Evolutionary conservation across 2,329 filamentous ascomycete genomes (phyloP).

Genomic region (Monosporascus sp.): DNA sequence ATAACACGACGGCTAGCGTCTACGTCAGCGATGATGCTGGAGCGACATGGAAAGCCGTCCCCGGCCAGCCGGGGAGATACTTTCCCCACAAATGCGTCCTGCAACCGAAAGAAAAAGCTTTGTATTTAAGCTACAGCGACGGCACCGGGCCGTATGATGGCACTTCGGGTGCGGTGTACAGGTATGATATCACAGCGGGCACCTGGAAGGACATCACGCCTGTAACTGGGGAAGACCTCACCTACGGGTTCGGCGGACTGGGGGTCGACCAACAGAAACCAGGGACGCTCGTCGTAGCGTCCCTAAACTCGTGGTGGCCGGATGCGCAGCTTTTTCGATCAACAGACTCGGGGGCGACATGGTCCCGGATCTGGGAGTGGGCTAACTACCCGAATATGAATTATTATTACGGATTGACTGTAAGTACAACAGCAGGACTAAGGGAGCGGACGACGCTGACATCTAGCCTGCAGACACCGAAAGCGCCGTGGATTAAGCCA

Average conservation of each 20-base stretch:
- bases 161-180: constrained; percentile 44
- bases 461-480: constrained; percentile 24
- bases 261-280: constrained; percentile 47
- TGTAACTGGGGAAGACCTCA: constrained; percentile 37
- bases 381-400: constrained; percentile 38
- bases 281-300: constrained; percentile 51
- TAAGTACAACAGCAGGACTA: constrained; percentile 9
- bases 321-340: constrained; percentile 52
- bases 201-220: constrained; percentile 54
- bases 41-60: constrained; percentile 44
- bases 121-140: constrained; percentile 51
- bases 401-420: constrained; percentile 40
- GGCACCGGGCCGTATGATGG: constrained; percentile 54
- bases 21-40: constrained; percentile 50
- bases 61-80: constrained; percentile 42
- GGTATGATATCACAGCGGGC: constrained; percentile 43
- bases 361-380: constrained; percentile 50
- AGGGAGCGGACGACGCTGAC: constrained; percentile 2
- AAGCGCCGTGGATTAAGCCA: constrained; percentile 49
- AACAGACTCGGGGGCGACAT: constrained; percentile 47
- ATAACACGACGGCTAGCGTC: constrained; percentile 45
- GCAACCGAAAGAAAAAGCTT: constrained; percentile 42
- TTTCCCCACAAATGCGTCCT: constrained; percentile 51
- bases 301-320: constrained; percentile 54
- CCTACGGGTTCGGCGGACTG: constrained; percentile 52